Percentiles rank a stretch among this genome's conserved stretches.
These are phyloP conservation scores for Sugiyamaella valdiviana DNA, from an alignment of 805 yeast species.

Conservation along the genomic window DNA sequence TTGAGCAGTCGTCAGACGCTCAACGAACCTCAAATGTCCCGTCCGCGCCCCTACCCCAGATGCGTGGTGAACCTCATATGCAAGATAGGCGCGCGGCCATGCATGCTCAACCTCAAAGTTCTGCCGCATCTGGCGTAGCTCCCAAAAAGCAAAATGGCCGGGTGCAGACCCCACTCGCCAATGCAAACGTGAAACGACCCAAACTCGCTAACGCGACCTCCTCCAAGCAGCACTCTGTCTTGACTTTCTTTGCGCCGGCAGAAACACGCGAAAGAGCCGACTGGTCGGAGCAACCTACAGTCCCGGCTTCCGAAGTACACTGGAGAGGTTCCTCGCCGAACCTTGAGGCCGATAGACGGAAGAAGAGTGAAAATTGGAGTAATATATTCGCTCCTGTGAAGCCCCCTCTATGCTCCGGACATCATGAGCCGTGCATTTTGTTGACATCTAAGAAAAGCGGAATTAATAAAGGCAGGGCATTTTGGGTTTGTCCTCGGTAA, in stretches of 20 bases:
- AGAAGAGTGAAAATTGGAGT: slow-evolving; percentile 18
- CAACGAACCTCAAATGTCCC: too few species aligned
- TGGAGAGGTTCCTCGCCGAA: too few species aligned
- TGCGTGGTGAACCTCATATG: too few species aligned
- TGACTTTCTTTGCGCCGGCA: neutral
- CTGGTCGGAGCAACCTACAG: too few species aligned
- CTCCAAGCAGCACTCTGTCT: neutral
- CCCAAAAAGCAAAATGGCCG: neutral
- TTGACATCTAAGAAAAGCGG: slow-evolving; percentile 30
- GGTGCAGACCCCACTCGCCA: neutral
- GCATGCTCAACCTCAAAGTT: neutral
- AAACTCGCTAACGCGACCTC: neutral
- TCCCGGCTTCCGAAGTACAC: too few species aligned
- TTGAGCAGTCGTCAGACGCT: too few species aligned
- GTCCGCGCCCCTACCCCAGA: too few species aligned
- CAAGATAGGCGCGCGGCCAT: neutral
- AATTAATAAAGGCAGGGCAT: slow-evolving; percentile 33
- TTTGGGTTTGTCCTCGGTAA: slow-evolving; percentile 34
- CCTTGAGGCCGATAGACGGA: neutral
- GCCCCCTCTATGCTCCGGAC: slow-evolving; percentile 29
- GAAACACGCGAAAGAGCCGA: neutral
- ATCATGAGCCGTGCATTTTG: slow-evolving; percentile 32
- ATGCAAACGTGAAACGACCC: neutral
- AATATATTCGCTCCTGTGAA: slow-evolving; percentile 19
- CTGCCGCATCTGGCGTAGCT: neutral